Percentiles rank a stretch among this genome's conserved stretches.
Evolutionary conservation across 108 stramenopile genomes (phyloP).

Genomic region (Nitzschia sp.): DNA sequence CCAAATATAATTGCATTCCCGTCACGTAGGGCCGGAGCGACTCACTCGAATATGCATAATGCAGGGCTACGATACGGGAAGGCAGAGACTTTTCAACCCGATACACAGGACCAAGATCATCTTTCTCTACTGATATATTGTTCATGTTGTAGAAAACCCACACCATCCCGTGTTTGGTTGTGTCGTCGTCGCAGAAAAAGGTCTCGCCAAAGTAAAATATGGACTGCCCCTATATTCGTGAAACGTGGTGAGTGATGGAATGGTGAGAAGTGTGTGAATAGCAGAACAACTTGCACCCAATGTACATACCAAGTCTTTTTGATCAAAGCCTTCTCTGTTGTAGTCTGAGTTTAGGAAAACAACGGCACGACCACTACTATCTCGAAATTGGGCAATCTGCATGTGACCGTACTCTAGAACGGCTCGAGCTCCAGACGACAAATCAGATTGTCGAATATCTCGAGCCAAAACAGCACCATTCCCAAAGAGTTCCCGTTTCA

Average conservation of each 20-base stretch:
- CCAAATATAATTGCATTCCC: slow-evolving; percentile 17
- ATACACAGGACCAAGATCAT: slow-evolving; percentile 2
- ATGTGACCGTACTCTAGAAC: slow-evolving; percentile 16
- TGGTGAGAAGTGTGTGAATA: too few species aligned
- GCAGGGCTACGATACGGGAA: slow-evolving; percentile 10
- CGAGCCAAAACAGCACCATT: slow-evolving; percentile 21
- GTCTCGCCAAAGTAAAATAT: slow-evolving; percentile 16
- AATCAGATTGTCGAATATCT: slow-evolving; percentile 24
- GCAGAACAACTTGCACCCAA: not conserved
- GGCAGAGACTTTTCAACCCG: slow-evolving; percentile 19
- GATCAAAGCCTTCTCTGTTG: not conserved
- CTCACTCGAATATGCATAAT: slow-evolving; percentile 21
- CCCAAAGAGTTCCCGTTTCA: slow-evolving; percentile 25
- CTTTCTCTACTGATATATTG: not conserved
- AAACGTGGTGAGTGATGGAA: not conserved
- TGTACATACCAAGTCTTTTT: not conserved
- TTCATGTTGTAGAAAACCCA: slow-evolving; percentile 3
- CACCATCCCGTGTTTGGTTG: slow-evolving; percentile 8
- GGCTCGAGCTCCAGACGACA: not conserved
- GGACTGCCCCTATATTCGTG: not conserved
- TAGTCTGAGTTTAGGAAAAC: slow-evolving; percentile 3
- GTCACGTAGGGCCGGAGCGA: slow-evolving; percentile 14
- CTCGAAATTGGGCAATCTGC: slow-evolving; percentile 15
- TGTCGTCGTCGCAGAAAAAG: slow-evolving; percentile 22
- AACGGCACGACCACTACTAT: slow-evolving; percentile 19